These are phyloP conservation scores for Lizanozyma gosingica DNA, from an alignment of 1,139 yeast species.

Conservation along the genomic window DNA sequence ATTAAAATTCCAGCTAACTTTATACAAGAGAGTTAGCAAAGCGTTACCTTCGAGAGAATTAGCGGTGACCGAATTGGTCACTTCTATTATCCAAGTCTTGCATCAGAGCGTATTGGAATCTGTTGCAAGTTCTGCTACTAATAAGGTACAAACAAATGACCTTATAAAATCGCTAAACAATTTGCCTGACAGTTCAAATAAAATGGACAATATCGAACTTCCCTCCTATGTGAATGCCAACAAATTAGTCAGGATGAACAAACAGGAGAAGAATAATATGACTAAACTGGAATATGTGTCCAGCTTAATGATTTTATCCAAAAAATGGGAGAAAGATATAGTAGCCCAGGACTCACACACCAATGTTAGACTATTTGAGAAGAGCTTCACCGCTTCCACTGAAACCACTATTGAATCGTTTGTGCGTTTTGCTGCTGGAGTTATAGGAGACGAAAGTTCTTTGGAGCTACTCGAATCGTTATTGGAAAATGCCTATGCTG, in stretches of 20 bases:
- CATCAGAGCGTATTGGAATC: neutral
- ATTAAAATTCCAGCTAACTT: conserved; percentile 20
- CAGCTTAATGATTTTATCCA: conserved; percentile 13
- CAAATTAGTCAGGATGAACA: conserved; percentile 14
- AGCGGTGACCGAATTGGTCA: neutral
- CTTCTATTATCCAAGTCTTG: neutral
- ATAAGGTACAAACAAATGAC: neutral
- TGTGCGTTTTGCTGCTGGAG: neutral
- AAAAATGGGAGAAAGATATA: conserved; percentile 8
- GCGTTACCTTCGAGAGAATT: neutral
- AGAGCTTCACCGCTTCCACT: neutral
- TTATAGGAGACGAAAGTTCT: neutral
- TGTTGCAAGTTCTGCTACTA: neutral
- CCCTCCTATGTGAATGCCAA: conserved; percentile 31
- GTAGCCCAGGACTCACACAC: too few relatives aligned
- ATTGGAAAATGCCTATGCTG: conserved; percentile 3
- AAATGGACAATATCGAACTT: conserved; percentile 27
- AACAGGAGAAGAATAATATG: neutral
- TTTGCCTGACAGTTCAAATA: conserved; percentile 10
- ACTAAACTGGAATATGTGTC: conserved; percentile 10
- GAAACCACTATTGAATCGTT: neutral
- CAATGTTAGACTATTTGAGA: neutral
- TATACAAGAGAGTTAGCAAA: neutral
- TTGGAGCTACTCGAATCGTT: neutral
- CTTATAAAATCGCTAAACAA: neutral